Conservation (phyloP, 345 rosid genomes). For the Hibiscus tridactylites region DNA sequence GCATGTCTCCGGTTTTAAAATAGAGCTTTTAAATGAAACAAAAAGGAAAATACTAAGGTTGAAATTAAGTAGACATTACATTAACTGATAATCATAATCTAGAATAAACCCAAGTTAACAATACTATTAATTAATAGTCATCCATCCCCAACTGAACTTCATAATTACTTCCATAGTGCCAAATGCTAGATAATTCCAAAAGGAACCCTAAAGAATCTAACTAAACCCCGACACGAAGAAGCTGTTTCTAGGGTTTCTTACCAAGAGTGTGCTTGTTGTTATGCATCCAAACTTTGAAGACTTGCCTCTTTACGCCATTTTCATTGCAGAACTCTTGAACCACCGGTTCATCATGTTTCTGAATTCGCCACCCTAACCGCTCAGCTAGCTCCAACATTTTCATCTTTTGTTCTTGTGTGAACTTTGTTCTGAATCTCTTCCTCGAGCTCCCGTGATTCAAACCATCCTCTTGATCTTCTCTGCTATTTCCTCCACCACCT, state of each 20-base stretch:
- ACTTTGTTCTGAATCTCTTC: slow-evolving; percentile 68
- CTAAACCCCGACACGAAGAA: not conserved
- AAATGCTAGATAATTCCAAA: not conserved
- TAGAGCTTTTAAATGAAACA: not conserved
- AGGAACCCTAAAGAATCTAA: slow-evolving; percentile 7
- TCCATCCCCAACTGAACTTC: slow-evolving; percentile 13
- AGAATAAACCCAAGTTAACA: slow-evolving; percentile 4
- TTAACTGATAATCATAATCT: slow-evolving; percentile 15
- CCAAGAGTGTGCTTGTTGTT: slow-evolving; percentile 84
- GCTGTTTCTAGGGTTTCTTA: slow-evolving; percentile 59
- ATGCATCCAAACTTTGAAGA: slow-evolving; percentile 92
- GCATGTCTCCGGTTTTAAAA: not conserved
- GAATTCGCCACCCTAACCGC: slow-evolving; percentile 71
- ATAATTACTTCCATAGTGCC: not conserved
- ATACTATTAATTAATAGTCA: not conserved
- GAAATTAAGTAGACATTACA: slow-evolving; percentile 17
- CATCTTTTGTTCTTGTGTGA: slow-evolving; percentile 66
- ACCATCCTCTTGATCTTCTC: slow-evolving; percentile 43
- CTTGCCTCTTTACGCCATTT: slow-evolving; percentile 55
- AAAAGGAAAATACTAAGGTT: not conserved
- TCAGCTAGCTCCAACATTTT: slow-evolving; percentile 64
- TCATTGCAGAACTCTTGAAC: slow-evolving; percentile 66
- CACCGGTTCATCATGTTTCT: slow-evolving; percentile 60
- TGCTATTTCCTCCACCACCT: slow-evolving; percentile 33
- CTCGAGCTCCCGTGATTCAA: slow-evolving; percentile 36